phyloP scores from a whole-genome alignment of 805 yeast species.

The Cyberlindnera amylophila region DNA sequence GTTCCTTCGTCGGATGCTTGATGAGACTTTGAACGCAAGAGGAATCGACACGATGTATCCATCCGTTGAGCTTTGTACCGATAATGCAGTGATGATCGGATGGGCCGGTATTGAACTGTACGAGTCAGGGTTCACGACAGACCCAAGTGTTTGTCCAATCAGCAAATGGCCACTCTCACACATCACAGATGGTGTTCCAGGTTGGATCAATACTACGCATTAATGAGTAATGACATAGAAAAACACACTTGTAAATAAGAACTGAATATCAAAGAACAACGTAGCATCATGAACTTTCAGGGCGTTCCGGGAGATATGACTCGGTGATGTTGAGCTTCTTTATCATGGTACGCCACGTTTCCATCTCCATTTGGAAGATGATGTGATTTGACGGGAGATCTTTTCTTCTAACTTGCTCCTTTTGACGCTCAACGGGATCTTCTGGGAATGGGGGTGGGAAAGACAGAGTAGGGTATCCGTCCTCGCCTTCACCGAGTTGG shows the following conservation, averaged over 20 bases:
- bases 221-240: background rate
- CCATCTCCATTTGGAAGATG: conserved; percentile 66
- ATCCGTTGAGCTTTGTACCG: conserved; percentile 72
- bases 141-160: conserved; percentile 55
- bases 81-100: conserved; percentile 96
- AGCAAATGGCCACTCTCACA: conserved; percentile 80
- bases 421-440: conserved; percentile 23
- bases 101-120: conserved; percentile 91
- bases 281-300: no score
- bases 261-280: background rate
- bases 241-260: conserved; percentile 1
- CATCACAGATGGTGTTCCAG: conserved; percentile 40
- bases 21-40: conserved; percentile 31
- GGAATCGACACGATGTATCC: conserved; percentile 58
- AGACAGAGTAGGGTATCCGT: conserved; percentile 39
- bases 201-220: conserved; percentile 37
- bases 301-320: conserved; percentile 42
- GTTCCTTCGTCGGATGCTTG: conserved; percentile 47
- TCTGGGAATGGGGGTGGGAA: conserved; percentile 30
- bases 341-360: conserved; percentile 60
- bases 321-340: conserved; percentile 51
- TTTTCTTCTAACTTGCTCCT: conserved; percentile 26
- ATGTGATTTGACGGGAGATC: conserved; percentile 49
- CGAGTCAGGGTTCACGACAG: conserved; percentile 48
- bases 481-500: conserved; percentile 49